Evolutionary conservation across 2,329 filamentous ascomycete genomes (phyloP).

Genomic region (Aulographum hederae): DNA sequence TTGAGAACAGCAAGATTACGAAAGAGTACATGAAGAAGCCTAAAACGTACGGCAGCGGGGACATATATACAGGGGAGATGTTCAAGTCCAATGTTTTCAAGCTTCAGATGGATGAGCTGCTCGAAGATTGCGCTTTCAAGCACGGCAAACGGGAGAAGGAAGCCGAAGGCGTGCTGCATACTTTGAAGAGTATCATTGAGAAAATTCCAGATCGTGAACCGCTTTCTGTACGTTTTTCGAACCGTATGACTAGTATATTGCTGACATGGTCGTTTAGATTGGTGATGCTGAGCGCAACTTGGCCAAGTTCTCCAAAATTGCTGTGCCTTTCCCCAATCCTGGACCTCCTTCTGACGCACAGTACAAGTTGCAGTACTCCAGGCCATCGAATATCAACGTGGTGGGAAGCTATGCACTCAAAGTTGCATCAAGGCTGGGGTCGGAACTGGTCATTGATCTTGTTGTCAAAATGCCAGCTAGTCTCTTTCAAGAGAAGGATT

Average conservation of each 20-base stretch:
- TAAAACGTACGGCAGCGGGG: too few species aligned
- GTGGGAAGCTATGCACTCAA: constrained; percentile 72
- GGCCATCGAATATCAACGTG: constrained; percentile 65
- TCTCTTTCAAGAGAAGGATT: constrained; percentile 88
- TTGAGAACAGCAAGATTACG: too few species aligned
- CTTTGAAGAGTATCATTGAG: constrained; percentile 5
- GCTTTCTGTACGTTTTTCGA: constrained; percentile 4
- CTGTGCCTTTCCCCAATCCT: constrained; percentile 74
- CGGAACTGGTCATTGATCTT: constrained; percentile 52
- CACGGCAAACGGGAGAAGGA: constrained; percentile 36
- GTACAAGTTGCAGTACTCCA: constrained; percentile 65
- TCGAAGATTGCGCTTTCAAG: constrained; percentile 37
- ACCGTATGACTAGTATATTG: constrained; percentile 1
- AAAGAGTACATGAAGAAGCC: too few species aligned
- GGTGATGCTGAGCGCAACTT: constrained; percentile 48
- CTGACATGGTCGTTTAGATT: constrained; percentile 43
- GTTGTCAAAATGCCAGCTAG: constrained; percentile 65
- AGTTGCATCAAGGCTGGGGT: constrained; percentile 50
- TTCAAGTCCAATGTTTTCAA: constrained; percentile 52
- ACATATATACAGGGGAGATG: constrained; percentile 28
- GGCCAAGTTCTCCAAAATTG: constrained; percentile 47
- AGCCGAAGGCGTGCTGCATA: constrained; percentile 8
- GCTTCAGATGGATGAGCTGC: constrained; percentile 45
- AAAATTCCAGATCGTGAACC: constrained; percentile 4
- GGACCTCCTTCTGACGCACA: constrained; percentile 56